These are phyloP conservation scores for Monascus ruber DNA, from an alignment of 2,329 filamentous ascomycete species.

Conservation along the genomic window DNA sequence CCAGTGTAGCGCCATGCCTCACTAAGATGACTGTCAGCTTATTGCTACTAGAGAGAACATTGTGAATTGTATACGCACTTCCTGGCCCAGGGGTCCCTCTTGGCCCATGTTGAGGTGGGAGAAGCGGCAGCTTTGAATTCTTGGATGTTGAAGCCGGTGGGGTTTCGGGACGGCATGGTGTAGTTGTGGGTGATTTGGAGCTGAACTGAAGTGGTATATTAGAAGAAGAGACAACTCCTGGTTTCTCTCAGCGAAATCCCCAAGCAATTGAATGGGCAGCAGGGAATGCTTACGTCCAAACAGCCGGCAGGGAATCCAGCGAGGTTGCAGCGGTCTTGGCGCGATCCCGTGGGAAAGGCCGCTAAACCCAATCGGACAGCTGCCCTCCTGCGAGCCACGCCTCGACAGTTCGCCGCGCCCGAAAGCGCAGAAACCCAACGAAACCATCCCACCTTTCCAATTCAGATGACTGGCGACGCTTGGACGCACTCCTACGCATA, in stretches of 20 bases:
- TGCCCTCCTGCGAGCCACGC: background rate
- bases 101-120: slow-evolving; percentile 38
- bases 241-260: no score
- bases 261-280: no score
- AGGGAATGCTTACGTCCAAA: slow-evolving; percentile 8
- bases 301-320: background rate
- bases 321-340: slow-evolving; percentile 13
- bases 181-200: slow-evolving; percentile 5
- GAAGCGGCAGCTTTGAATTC: slow-evolving; percentile 64
- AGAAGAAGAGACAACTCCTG: background rate
- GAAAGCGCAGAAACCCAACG: slow-evolving; percentile 6
- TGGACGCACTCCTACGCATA: background rate
- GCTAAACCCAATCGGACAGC: slow-evolving; percentile 20
- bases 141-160: slow-evolving; percentile 85
- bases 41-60: slow-evolving; percentile 1
- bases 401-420: background rate
- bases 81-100: slow-evolving; percentile 52
- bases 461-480: background rate
- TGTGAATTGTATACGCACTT: slow-evolving; percentile 34
- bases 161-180: slow-evolving; percentile 48
- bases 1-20: slow-evolving; percentile 93
- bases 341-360: slow-evolving; percentile 5
- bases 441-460: slow-evolving; percentile 2
- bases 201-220: background rate
- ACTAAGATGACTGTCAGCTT: slow-evolving; percentile 39